Conservation (phyloP, 139 green algal genomes). For the Raphidocelis subcapitata region DNA sequence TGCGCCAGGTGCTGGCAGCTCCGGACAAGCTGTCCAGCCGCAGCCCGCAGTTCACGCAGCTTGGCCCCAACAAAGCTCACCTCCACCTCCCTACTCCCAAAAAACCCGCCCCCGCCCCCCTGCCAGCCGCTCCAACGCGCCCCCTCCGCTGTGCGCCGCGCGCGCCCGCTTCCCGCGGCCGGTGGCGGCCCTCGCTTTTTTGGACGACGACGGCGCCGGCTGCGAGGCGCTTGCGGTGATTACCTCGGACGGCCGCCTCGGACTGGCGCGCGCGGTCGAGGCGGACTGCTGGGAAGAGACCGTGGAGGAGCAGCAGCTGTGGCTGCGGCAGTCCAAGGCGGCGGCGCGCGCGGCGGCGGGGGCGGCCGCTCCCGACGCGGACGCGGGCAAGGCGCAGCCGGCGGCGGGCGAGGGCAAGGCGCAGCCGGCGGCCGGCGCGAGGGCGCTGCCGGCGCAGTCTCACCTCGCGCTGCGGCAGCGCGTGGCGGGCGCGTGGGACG, state of each 20-base stretch:
- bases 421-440: background rate
- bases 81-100: too few species aligned
- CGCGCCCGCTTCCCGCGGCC: constrained; percentile 34
- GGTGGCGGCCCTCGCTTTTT: constrained; percentile 17
- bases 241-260: constrained; percentile 57
- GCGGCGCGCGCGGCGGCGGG: too few species aligned
- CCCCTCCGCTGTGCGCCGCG: constrained; percentile 80
- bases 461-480: background rate
- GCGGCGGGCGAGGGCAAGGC: background rate
- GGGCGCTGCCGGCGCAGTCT: too few species aligned
- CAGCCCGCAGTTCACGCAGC: too few species aligned
- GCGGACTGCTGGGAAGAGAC: constrained; percentile 79
- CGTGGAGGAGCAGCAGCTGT: constrained; percentile 27
- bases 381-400: too few species aligned
- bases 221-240: constrained; percentile 54
- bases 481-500: background rate
- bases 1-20: too few species aligned
- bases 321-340: background rate
- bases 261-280: constrained; percentile 42
- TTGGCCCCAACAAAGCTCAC: too few species aligned
- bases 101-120: too few species aligned
- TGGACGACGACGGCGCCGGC: constrained; percentile 10
- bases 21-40: too few species aligned
- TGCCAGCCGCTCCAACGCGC: constrained; percentile 41
- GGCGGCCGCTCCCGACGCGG: too few species aligned